Percentiles rank a stretch among this genome's conserved stretches.
Conservation (phyloP, 225 moss, liverwort and hornwort genomes). For the Climacium dendroides region DNA sequence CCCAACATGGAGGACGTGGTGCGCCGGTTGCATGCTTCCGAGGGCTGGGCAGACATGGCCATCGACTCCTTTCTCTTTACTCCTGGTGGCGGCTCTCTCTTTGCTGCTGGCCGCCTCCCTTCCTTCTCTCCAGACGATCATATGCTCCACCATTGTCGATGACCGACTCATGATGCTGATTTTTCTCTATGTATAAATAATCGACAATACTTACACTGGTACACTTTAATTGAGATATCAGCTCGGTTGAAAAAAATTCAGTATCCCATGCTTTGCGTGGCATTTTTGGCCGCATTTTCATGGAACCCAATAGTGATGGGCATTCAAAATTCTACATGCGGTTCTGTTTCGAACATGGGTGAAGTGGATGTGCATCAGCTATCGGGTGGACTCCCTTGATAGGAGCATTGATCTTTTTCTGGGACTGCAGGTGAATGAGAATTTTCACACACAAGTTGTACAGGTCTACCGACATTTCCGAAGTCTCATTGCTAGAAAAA, state of each 20-base stretch:
- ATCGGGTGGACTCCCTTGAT: neutral
- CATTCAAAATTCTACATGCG: neutral
- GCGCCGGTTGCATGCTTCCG: neutral
- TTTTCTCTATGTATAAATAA: neutral
- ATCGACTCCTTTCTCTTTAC: constrained; percentile 2
- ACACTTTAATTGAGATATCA: neutral
- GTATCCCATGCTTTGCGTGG: neutral
- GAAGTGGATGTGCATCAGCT: neutral
- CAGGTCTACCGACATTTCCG: neutral
- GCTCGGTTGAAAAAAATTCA: neutral
- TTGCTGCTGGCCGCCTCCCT: neutral
- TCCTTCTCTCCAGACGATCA: neutral
- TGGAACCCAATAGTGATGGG: neutral
- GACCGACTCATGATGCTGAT: neutral
- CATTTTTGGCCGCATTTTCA: neutral
- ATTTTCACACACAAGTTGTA: neutral
- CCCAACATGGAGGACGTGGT: constrained; percentile 20
- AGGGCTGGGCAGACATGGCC: neutral
- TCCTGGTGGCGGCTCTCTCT: neutral
- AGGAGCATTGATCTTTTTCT: neutral
- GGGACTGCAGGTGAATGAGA: neutral
- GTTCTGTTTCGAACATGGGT: neutral
- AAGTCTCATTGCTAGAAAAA: neutral
- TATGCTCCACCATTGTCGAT: constrained; percentile 14
- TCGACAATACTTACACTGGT: neutral